Evolutionary conservation across 2,329 filamentous ascomycete species (phyloP), one percentile per base, ranked within the genome.

Genomic region (Trichoderma koningii): DNA sequence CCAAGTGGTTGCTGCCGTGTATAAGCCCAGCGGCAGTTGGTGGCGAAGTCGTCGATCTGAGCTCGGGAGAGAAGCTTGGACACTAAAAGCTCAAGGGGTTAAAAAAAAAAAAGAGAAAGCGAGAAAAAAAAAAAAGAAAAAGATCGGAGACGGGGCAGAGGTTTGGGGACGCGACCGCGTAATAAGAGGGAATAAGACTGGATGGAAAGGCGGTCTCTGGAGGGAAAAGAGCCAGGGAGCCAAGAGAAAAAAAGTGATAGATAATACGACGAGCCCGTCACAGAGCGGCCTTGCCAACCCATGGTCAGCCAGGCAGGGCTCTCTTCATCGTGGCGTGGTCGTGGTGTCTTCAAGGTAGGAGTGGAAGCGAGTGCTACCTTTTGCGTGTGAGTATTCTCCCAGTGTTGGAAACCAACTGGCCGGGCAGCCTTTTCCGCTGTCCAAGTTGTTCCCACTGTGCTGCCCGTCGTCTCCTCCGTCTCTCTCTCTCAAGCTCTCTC

Each of bases 41-140:
- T 21, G 50, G 59, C 34, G 12, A 38, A 38, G 34, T 47, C 38
- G 59, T 55, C 50, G 50, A 63, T 63, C 59, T 34, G 34, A 50
- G 51, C 30, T 51, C 30, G 34, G 34, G 30, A 30, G 6, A 30
- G 12, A 41, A 61, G 34, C 30, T 42, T 48, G n/a, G 21, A 34
- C 60, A 23, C 50, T 50, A 63, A 42, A 9, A 28, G 28, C 23
- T 14, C 47, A 50, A 50, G 42, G 21, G 44, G 21, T 38, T 26
- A 45, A 23, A 59, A 59, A 59, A 38, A n/a, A 26, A 45, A 23
- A 59, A 59, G 48, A 38, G 28, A 26, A 38, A 38, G 10, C 14
- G 28, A 34, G 17, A 47, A 14, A 15, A 14, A 15, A 34, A 47
- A 47, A 34, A 34, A 12, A 12, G 19, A 47, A 56, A 55, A 56